Percentiles rank a stretch among this genome's conserved stretches.
phyloP scores from a whole-genome alignment of 371 early-diverging fungal species.

The Edhazardia aedis region DNA sequence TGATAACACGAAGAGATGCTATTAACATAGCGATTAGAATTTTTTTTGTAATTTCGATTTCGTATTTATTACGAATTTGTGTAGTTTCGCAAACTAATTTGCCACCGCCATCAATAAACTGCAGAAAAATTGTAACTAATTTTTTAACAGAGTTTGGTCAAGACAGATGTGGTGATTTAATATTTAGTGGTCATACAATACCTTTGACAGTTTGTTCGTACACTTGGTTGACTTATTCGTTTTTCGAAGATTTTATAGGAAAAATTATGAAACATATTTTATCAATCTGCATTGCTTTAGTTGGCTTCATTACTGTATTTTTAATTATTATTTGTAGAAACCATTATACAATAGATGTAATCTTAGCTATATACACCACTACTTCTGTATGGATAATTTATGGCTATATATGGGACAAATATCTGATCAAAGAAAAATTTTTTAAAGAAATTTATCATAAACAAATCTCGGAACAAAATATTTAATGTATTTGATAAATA shows the following conservation, averaged over 20 bases:
- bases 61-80: slow-evolving; percentile 2
- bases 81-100: neutral
- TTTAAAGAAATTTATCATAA: too few species aligned
- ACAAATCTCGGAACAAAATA: too few species aligned
- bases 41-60: neutral
- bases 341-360: slow-evolving; percentile 27
- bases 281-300: slow-evolving; percentile 4
- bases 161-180: slow-evolving; percentile 1
- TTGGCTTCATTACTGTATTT: slow-evolving; percentile 3
- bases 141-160: neutral
- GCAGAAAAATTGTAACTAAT: neutral
- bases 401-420: neutral
- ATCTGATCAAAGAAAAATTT: neutral
- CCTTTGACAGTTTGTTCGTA: neutral
- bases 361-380: slow-evolving; percentile 15
- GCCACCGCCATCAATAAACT: neutral
- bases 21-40: neutral
- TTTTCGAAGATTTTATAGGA: neutral
- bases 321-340: slow-evolving; percentile 12
- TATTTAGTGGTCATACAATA: slow-evolving; percentile 3
- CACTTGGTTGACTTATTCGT: neutral
- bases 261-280: slow-evolving; percentile 7
- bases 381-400: slow-evolving; percentile 12
- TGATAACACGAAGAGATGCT: neutral
- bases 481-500: too few species aligned